phyloP scores from a whole-genome alignment of 2,329 filamentous ascomycete genomes.

The Polychaeton citri region DNA sequence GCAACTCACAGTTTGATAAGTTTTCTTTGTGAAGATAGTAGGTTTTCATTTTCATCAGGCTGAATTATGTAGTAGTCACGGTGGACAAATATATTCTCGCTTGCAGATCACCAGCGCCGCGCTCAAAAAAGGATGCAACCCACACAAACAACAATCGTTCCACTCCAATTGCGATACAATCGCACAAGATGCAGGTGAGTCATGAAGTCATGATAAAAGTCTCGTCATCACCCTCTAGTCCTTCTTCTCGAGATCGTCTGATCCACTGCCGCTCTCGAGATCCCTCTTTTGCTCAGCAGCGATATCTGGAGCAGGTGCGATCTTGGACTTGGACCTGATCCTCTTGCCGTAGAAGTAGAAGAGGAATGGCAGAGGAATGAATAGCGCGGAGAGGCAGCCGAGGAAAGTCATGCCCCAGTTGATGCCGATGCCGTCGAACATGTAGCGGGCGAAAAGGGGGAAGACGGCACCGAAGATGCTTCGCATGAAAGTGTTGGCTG shows the following conservation, averaged over 20 bases:
- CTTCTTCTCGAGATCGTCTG: not conserved
- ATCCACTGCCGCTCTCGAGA: not conserved
- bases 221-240: not conserved
- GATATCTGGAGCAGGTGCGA: conserved; percentile 20
- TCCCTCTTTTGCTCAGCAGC: not conserved
- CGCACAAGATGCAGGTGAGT: too few relatives aligned
- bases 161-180: too few relatives aligned
- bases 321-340: conserved; percentile 28
- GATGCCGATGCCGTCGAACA: conserved; percentile 40
- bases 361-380: conserved; percentile 31
- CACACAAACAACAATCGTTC: too few relatives aligned
- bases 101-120: too few relatives aligned
- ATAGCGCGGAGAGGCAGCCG: conserved; percentile 28
- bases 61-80: too few relatives aligned
- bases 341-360: conserved; percentile 30
- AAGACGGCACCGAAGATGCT: conserved; percentile 32
- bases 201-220: too few relatives aligned
- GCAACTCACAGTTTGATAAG: too few relatives aligned
- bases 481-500: conserved; percentile 27
- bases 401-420: conserved; percentile 34
- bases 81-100: too few relatives aligned
- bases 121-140: too few relatives aligned
- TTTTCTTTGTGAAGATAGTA: too few relatives aligned
- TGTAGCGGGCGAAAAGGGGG: conserved; percentile 40
- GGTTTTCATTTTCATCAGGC: too few relatives aligned